Percentiles rank a stretch among this genome's conserved stretches.
Evolutionary conservation across 2,329 filamentous ascomycete species (phyloP).

Genomic region (Teratosphaeria nubilosa): DNA sequence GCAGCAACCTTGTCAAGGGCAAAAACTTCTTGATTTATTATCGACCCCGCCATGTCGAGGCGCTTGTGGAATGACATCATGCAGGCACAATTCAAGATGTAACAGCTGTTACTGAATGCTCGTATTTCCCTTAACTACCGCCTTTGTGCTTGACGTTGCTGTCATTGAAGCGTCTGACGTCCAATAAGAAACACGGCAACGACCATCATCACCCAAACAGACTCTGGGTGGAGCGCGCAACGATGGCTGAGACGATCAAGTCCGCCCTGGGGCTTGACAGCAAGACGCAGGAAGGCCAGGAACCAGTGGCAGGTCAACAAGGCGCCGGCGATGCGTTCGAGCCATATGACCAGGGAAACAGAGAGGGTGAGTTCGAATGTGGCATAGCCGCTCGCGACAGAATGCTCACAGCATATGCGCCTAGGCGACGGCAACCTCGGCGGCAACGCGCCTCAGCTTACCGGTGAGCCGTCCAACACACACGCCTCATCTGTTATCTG

Average conservation of each 20-base stretch:
- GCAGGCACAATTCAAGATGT: not conserved
- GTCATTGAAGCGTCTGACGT: not conserved
- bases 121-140: not conserved
- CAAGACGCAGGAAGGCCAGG: slow-evolving; percentile 31
- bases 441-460: slow-evolving; percentile 11
- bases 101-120: not conserved
- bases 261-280: slow-evolving; percentile 6
- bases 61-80: not conserved
- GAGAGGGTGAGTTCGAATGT: slow-evolving; percentile 40
- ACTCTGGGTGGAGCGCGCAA: not conserved
- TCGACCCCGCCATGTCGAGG: not conserved
- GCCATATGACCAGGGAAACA: slow-evolving; percentile 71
- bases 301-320: slow-evolving; percentile 61
- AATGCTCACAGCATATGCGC: not conserved
- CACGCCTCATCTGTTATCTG: not conserved
- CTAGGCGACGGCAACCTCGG: slow-evolving; percentile 6
- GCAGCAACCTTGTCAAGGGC: too few species aligned
- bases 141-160: not conserved
- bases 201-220: too few species aligned
- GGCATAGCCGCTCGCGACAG: not conserved
- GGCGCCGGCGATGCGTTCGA: slow-evolving; percentile 59
- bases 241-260: slow-evolving; percentile 7
- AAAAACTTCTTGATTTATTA: too few species aligned
- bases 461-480: slow-evolving; percentile 4
- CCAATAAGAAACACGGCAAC: too few species aligned